Base-by-base conservation (phyloP, 2,329 filamentous ascomycete species). In the Arachnomyces sp. region DNA sequence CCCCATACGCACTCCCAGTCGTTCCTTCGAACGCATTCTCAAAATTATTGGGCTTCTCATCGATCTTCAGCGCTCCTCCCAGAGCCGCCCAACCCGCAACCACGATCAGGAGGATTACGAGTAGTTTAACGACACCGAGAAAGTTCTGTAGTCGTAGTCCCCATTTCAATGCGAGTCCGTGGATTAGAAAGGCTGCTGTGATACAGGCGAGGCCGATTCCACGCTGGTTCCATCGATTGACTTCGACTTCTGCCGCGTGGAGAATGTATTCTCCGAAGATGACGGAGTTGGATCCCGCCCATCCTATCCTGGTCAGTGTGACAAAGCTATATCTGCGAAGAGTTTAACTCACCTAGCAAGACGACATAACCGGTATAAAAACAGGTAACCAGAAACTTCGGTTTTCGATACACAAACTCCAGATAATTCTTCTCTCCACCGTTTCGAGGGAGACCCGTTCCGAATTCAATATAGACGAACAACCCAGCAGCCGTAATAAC, bases 221-320 rank as follows among this genome's bases (percentile, higher is more conserved):
- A 30, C 81, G 72, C 62, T 83, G 77, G 57, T 83, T 82, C 79
- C 79, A 84, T 15, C 78, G 68, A 36, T 66, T 72, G 16, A 80
- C 75, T 47, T 83, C 73, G 15, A 77, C 69, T 9, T 77, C 64
- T 8, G 80, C 75, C 7, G 80, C 81, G 52, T 80, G 71, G 2
- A 85, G 69, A 42, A 85, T 77, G 59, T 84, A 84, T 55, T 83
- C 78, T 44, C 80, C 80, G 47, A 85, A 84, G 30, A 84, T 72
- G 46, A 85, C 76, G 1, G 75, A 81, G 59, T 84, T 84, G 11
- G 75, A 75, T 5, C 75, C 75, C 0, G 78, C 77, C 77, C 78
- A 83, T 9, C 43, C 43, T 45, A 29, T 7, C 28, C 12, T 7
- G 12, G 7, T 18, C 4, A 11, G 17, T 9, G 18, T n/a, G n/a